Evolutionary conservation across 163 green algal species (phyloP).

Genomic region (Smithsoniella earleae): DNA sequence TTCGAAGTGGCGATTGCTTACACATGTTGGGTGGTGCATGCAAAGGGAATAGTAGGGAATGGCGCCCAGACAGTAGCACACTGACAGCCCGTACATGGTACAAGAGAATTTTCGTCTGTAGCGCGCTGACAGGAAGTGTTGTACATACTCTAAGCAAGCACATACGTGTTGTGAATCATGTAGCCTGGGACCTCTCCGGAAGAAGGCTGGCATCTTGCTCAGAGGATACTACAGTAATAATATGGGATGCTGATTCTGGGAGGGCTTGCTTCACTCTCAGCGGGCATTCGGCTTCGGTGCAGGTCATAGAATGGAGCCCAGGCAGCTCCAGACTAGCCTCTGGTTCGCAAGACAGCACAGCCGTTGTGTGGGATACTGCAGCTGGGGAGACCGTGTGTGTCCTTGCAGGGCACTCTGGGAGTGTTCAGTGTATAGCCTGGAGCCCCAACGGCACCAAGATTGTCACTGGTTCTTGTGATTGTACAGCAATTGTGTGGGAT

Average conservation of each 20-base stretch:
- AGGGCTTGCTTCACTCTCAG: neutral
- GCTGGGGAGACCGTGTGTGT: neutral
- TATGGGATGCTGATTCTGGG: neutral
- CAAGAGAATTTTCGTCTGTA: too few relatives aligned
- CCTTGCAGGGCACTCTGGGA: neutral
- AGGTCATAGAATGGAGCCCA: neutral
- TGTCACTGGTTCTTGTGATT: neutral
- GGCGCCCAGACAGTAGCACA: too few relatives aligned
- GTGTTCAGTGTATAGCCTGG: neutral
- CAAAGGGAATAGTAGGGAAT: too few relatives aligned
- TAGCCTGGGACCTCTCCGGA: neutral
- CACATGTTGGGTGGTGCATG: too few relatives aligned
- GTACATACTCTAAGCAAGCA: too few relatives aligned
- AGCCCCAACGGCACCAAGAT: neutral
- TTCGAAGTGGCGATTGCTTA: too few relatives aligned
- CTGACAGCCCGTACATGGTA: too few relatives aligned
- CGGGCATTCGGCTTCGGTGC: neutral
- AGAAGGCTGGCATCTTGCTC: neutral
- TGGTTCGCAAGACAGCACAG: neutral
- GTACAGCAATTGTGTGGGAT: neutral
- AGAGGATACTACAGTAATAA: neutral
- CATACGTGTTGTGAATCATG: too few relatives aligned
- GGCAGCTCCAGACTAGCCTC: neutral
- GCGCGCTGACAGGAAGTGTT: too few relatives aligned
- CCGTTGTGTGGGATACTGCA: neutral